phyloP scores from a whole-genome alignment of 1,284 basidiomycete genomes.

The Cutaneotrichosporon sp. region DNA sequence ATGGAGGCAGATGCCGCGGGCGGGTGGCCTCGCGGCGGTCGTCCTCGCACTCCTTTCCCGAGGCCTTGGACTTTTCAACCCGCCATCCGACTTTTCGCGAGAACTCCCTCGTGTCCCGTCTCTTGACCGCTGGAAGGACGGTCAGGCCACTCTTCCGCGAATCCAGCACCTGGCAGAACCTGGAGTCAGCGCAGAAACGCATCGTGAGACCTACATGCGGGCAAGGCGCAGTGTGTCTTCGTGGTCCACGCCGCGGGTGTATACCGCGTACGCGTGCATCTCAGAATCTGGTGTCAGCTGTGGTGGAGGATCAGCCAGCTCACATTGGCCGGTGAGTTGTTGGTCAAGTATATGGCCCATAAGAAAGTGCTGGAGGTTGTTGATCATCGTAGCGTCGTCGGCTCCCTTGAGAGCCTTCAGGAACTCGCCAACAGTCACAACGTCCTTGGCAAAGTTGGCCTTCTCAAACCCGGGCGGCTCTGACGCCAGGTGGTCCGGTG shows the following conservation, averaged over 20 bases:
- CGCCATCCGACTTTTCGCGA: conserved; percentile 27
- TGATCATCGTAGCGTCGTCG: conserved; percentile 18
- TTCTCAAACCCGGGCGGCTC: conserved; percentile 22
- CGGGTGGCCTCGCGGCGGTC: conserved; percentile 7
- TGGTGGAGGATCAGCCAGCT: not conserved
- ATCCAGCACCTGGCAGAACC: conserved; percentile 34
- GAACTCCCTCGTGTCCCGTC: conserved; percentile 16
- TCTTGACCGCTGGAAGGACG: conserved; percentile 19
- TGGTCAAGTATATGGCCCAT: conserved; percentile 26
- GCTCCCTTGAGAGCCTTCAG: conserved; percentile 15
- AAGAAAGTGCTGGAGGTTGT: conserved; percentile 31
- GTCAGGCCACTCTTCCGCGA: conserved; percentile 36
- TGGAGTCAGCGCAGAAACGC: not conserved
- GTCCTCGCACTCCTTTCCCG: not conserved
- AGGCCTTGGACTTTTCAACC: conserved; percentile 23
- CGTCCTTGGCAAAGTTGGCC: conserved; percentile 35
- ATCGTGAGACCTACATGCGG: conserved; percentile 19
- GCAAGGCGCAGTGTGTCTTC: conserved; percentile 31
- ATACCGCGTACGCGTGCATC: conserved; percentile 35
- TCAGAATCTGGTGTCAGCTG: conserved; percentile 26
- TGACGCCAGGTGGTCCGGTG: conserved; percentile 22
- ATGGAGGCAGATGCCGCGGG: conserved; percentile 12
- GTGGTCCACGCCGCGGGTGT: conserved; percentile 28
- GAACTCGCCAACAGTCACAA: conserved; percentile 30
- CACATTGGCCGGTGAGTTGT: conserved; percentile 3